Conservation (phyloP, 257 asterid genomes). For the Ehretia macrophylla region DNA sequence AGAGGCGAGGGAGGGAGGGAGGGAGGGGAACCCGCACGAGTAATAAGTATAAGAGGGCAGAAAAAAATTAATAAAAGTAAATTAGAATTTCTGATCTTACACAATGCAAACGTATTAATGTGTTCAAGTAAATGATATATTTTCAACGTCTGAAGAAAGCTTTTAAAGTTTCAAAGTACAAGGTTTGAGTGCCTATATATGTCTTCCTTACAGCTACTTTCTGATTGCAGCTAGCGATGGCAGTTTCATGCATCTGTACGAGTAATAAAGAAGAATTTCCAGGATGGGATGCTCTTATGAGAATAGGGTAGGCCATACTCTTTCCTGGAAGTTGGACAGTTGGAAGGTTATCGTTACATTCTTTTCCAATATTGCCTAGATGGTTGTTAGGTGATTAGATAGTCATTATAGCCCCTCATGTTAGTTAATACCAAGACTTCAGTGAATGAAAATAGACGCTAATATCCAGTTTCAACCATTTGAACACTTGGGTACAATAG, state of each 20-base stretch:
- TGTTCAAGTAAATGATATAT: no score
- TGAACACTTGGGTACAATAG: no score
- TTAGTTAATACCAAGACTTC: no score
- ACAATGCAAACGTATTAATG: no score
- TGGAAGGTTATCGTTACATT: neutral
- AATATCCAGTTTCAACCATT: no score
- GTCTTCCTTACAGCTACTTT: constrained; percentile 7
- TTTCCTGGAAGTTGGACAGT: no score
- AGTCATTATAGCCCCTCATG: no score
- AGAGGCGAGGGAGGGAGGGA: no score
- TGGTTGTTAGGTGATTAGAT: no score
- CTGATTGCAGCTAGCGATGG: constrained; percentile 53
- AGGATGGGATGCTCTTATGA: constrained; percentile 78
- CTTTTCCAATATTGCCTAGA: neutral
- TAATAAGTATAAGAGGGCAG: no score
- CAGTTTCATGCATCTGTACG: constrained; percentile 74
- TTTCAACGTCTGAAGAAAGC: neutral
- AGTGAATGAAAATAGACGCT: no score
- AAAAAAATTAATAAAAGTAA: neutral
- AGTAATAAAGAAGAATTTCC: constrained; percentile 77
- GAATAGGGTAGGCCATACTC: constrained; percentile 67
- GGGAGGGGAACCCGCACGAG: no score
- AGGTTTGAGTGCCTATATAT: neutral
- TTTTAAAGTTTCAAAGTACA: neutral
- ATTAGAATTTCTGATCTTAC: neutral